These are phyloP conservation scores for Neurospora sp. DNA, from an alignment of 495 filamentous ascomycete species.

Conservation along the genomic window DNA sequence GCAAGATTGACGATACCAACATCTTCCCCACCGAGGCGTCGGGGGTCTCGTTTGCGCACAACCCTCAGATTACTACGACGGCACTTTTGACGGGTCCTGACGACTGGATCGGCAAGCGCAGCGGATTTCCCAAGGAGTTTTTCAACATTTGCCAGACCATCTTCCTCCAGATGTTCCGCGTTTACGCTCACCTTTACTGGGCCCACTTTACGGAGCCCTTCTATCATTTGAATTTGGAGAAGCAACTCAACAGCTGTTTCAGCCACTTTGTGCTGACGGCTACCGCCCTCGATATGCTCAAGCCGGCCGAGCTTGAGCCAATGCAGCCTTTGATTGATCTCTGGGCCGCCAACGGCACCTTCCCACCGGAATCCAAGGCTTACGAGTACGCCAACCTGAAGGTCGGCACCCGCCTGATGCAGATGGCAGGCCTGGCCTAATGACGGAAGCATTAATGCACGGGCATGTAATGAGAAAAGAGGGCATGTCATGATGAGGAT, in stretches of 20 bases:
- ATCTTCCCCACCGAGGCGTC: conserved; percentile 75
- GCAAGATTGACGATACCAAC: conserved; percentile 76
- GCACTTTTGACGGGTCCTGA: conserved; percentile 50
- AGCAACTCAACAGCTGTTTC: conserved; percentile 90
- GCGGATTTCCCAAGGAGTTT: conserved; percentile 80
- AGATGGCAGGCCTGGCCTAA: conserved; percentile 30
- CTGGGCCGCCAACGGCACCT: conserved; percentile 74
- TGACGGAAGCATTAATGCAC: background rate
- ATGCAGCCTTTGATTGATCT: conserved; percentile 89
- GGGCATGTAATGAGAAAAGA: background rate
- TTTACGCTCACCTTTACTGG: conserved; percentile 87
- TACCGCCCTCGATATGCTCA: conserved; percentile 71
- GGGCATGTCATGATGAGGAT: background rate
- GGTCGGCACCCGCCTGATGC: conserved; percentile 31
- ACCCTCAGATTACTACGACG: conserved; percentile 45
- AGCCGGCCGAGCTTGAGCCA: conserved; percentile 77
- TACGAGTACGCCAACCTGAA: conserved; percentile 46
- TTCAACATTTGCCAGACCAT: conserved; percentile 79
- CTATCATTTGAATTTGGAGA: conserved; percentile 72
- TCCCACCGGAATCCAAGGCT: conserved; percentile 59
- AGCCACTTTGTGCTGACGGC: conserved; percentile 86
- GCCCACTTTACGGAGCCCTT: conserved; percentile 73
- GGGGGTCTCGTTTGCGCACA: conserved; percentile 45
- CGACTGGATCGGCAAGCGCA: conserved; percentile 75
- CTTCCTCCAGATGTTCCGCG: conserved; percentile 94